These are phyloP conservation scores for Spizellomyces sp. DNA, from an alignment of 192 early-diverging fungal species.

Conservation along the genomic window DNA sequence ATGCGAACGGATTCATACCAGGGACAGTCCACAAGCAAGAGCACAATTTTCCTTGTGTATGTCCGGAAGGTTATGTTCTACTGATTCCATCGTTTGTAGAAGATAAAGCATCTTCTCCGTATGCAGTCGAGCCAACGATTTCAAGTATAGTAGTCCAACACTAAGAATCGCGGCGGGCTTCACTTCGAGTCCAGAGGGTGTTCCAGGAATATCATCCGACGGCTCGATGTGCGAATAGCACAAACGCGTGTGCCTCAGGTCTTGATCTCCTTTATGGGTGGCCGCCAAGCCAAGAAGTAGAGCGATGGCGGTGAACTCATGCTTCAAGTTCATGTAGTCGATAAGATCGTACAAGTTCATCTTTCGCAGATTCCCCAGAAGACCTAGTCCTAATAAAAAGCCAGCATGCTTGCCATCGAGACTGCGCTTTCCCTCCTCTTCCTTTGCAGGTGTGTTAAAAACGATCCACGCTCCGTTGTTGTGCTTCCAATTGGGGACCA, in stretches of 20 bases:
- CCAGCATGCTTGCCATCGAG: conserved; percentile 69
- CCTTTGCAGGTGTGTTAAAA: conserved; percentile 57
- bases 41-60: conserved; percentile 35
- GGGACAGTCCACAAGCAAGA: conserved; percentile 67
- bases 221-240: conserved; percentile 54
- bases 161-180: conserved; percentile 73
- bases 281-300: conserved; percentile 76
- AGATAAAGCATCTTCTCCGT: conserved; percentile 74
- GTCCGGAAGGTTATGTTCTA: conserved; percentile 1
- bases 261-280: conserved; percentile 68
- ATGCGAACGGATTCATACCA: conserved; percentile 62
- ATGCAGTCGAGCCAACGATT: conserved; percentile 69
- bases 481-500: conserved; percentile 55
- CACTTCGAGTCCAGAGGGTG: conserved; percentile 65
- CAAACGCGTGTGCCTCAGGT: conserved; percentile 65
- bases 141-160: conserved; percentile 76
- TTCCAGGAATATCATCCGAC: conserved; percentile 57
- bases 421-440: conserved; percentile 31
- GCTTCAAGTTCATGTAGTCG: conserved; percentile 68
- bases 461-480: conserved; percentile 81
- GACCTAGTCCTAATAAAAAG: conserved; percentile 78
- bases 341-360: conserved; percentile 66
- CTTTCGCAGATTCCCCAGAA: conserved; percentile 72
- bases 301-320: conserved; percentile 70
- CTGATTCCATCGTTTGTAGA: conserved; percentile 37